These are phyloP conservation scores for Umbelopsis sp. DNA, from an alignment of 192 early-diverging fungal genomes.

Conservation along the genomic window DNA sequence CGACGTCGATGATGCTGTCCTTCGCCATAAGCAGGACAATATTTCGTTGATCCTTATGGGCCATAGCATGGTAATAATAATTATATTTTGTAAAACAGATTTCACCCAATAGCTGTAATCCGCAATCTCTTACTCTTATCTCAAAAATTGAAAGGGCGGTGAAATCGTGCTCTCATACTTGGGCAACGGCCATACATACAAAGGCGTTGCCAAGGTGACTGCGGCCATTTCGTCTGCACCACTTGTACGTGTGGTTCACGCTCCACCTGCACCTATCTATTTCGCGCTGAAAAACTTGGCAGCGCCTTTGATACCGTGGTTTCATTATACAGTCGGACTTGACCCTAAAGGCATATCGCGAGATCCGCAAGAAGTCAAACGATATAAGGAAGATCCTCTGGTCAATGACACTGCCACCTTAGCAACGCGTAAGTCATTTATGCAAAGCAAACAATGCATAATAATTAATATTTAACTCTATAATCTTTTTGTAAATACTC, in stretches of 20 bases:
- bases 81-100: background rate
- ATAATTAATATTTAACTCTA: background rate
- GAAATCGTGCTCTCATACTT: slow-evolving; percentile 59
- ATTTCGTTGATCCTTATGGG: slow-evolving; percentile 58
- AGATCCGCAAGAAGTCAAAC: slow-evolving; percentile 44
- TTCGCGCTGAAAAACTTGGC: slow-evolving; percentile 34
- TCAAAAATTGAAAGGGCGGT: slow-evolving; percentile 36
- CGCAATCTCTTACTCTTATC: slow-evolving; percentile 2
- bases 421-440: slow-evolving; percentile 36
- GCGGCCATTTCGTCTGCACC: slow-evolving; percentile 65
- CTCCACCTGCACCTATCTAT: slow-evolving; percentile 41
- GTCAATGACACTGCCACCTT: slow-evolving; percentile 54
- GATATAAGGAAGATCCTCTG: slow-evolving; percentile 59
- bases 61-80: slow-evolving; percentile 50
- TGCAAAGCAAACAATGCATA: background rate
- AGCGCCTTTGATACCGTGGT: slow-evolving; percentile 45
- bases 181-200: slow-evolving; percentile 37
- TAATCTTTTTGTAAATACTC: background rate
- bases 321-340: slow-evolving; percentile 45
- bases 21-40: slow-evolving; percentile 35
- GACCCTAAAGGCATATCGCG: slow-evolving; percentile 47
- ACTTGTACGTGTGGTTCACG: slow-evolving; percentile 29
- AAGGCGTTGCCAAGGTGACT: slow-evolving; percentile 36
- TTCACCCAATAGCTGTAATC: background rate
- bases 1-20: slow-evolving; percentile 54